Base-by-base conservation (phyloP, 2,329 filamentous ascomycete species). In the Zymoseptoria passerinii region DNA sequence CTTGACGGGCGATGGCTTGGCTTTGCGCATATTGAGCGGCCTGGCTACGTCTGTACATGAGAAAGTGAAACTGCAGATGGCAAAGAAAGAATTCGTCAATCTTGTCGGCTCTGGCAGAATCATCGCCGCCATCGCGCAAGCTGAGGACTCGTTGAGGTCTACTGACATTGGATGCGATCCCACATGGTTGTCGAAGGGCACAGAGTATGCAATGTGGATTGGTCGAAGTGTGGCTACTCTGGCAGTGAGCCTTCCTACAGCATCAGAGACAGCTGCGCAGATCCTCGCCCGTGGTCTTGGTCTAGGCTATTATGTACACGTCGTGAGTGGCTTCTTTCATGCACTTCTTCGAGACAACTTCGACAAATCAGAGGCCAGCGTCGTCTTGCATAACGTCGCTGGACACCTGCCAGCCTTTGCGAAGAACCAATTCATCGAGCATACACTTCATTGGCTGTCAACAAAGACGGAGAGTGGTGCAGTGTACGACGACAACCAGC, bases 201-300 rank as follows among this genome's bases (percentile, higher is more conserved):
- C 76, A 27, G 71, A 79, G 18, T 95, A 89, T 73, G 81, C 83
- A 10, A 73, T 74, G 28, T 96, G 91, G 91, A 72, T 96, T 48
- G 87, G 85, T 1, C 73, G 72, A 13, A 89, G 85, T 68, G 77
- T 94, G 53, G 76, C 72, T 67, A 50, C 70, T 5, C 58, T 66
- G 10, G 64, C 73, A 10, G 10, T 48, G 16, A 50, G 52, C 23
- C 40, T 35, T 10, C 10, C n/a, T 63, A 51, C 64, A 57, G 57
- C 71, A 62, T 29, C n/a, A n/a, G 20, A 58, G 51, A 58, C 63
- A 8, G 60, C 64, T 6, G 72, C 75, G 48, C 76, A 78, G 51
- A 65, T 85, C 6, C 73, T 77, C 19, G 77, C 82, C 3, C 85
- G 86, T 61, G 78, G 83, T 1, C 75, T 92, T 59, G 85, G 81